Base-by-base conservation (phyloP, 2,329 filamentous ascomycete species). In the Onygena corvina region DNA sequence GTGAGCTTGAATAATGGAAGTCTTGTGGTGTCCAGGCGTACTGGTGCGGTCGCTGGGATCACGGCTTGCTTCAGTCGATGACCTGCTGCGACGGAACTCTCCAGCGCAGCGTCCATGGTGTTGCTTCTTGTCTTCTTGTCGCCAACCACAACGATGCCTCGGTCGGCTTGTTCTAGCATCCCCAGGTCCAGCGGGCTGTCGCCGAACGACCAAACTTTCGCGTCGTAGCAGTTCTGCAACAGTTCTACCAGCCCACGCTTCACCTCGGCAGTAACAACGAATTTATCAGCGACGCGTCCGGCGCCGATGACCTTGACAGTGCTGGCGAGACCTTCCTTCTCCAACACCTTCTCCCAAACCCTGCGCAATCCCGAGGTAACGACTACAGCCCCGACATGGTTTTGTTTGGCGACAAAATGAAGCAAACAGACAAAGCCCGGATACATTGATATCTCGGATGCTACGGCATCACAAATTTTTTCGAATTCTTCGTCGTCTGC, bases 171-270 rank as follows among this genome's bases (percentile, higher is more conserved):
- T 2, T 53, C 54, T 9, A 83, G 54, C 79, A 83, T 83, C 0
- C 64, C 60, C 14, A 83, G 33, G 54, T 83, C 80, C 4, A 80
- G 52, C 0, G 67, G 67, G 54, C 78, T 77, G 55, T 81, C 77
- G n/a, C 79, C 78, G 54, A 83, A 77, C 0, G 76, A 79, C 59
- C 66, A 72, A 14, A 80, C 72, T 33, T 68, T 60, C 23, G 68
- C 38, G 0, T 61, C 2, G 34, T 70, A 53, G 0, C 14, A 14
- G 0, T 64, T 21, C 47, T 61, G 63, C 16, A 81, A 58, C 2
- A 58, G 63, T 1, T 47, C 46, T 1, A 79, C 74, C 20, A 81
- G 35, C 0, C 56, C 56, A 1, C 63, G 70, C 58, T 83, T 83
- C 16, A 74, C 61, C 0, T 52, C 55, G 4, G 71, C 63, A 0